Base-by-base conservation (phyloP, 192 early-diverging fungal genomes). In the Mortierella antarctica region DNA sequence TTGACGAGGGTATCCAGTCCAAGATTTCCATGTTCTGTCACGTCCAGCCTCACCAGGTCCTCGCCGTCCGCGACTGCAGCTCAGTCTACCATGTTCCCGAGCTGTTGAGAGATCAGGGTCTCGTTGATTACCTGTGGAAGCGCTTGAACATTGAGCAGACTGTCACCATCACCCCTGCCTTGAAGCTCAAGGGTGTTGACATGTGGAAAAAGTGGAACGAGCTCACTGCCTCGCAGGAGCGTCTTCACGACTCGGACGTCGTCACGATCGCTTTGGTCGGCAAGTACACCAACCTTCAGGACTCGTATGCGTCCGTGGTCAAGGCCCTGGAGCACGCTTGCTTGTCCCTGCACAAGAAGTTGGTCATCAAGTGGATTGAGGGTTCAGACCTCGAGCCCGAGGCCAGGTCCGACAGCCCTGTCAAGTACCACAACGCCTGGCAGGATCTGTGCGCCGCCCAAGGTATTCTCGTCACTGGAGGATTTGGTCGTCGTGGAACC, bases 1-100 rank as follows among this genome's bases (percentile, higher is more conserved):
- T 99, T 44, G 95, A 94, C 39, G 89, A 91, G 7, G 93, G 91
- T 54, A 94, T 98, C 68, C 88, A 87, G 51, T 86, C 88, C 77
- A 99, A 99, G 86, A 96, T 99, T 64, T 92, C 95, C 85, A 98
- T 98, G 96, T 99, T 97, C 88, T 97, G 96, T 78, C 98, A 98
- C 75, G 97, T 98, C 15, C 88, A 90, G 55, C 91, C 93, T 63
- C 88, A 94, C 65, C 92, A 95, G 77, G 95, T 98, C 58, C 85
- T 98, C 60, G 94, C 95, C 15, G 95, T 98, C n/a, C 95, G 95
- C 73, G 97, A 97, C 85, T 77, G 96, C 94, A 85, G 88, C 92
- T 96, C 95, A 31, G 89, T 98, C 20, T 83, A 83, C 65, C 82
- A 76, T 39, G 74, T 83, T n/a, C 68, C 82, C 50, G 70, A 77